Evolutionary conservation across 2,329 filamentous ascomycete genomes (phyloP).

Genomic region (Trichophyton schoenleinii): DNA sequence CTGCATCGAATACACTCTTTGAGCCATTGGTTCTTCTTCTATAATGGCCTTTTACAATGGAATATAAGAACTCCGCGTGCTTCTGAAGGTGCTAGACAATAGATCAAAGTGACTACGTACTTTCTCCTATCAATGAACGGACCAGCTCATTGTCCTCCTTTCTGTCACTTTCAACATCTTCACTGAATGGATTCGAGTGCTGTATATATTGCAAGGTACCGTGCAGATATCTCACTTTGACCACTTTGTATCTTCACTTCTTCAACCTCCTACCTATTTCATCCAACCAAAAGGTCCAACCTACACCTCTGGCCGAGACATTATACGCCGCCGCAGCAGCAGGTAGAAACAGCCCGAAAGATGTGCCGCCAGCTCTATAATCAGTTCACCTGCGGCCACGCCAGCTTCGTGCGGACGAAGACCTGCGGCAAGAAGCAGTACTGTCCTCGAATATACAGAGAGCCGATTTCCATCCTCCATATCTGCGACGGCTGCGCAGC

Average conservation of each 20-base stretch:
- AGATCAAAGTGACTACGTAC: background rate
- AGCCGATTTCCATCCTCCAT: slow-evolving; percentile 3
- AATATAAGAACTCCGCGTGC: background rate
- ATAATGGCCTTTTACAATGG: background rate
- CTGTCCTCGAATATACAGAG: slow-evolving; percentile 9
- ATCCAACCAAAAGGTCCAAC: background rate
- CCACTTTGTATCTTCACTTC: no score
- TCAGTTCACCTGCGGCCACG: slow-evolving; percentile 11
- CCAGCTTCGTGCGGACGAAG: slow-evolving; percentile 11
- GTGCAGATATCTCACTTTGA: no score
- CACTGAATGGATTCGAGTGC: background rate
- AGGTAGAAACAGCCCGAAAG: no score
- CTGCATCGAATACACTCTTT: background rate
- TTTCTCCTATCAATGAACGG: background rate
- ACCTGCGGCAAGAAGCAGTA: slow-evolving; percentile 13
- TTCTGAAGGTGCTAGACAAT: background rate
- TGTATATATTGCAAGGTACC: background rate
- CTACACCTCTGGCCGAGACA: background rate
- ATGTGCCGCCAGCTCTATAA: slow-evolving; percentile 14
- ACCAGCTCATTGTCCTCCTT: background rate
- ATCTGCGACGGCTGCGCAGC: slow-evolving; percentile 14
- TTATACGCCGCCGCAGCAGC: no score
- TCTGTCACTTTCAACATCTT: background rate
- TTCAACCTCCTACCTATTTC: no score
- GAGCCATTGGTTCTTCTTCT: background rate